Conservation (phyloP, 768 basidiomycete genomes). For the Hebeloma cylindrosporum region DNA sequence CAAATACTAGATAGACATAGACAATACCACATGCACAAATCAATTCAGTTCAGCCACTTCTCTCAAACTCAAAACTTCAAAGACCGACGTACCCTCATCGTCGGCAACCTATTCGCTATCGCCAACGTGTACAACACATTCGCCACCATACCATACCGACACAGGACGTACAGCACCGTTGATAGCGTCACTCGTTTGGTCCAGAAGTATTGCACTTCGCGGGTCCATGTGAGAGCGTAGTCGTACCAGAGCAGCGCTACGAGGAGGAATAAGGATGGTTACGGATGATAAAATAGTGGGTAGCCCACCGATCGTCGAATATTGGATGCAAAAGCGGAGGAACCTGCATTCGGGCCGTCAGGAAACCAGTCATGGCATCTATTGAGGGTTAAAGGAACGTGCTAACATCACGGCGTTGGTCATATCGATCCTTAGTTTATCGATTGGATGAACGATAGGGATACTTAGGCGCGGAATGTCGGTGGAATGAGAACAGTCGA, state of each 20-base stretch:
- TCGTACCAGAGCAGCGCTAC: constrained; percentile 14
- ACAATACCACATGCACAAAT: too few species aligned
- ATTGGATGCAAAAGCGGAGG: constrained; percentile 10
- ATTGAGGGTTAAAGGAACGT: too few species aligned
- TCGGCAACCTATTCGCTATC: constrained; percentile 6
- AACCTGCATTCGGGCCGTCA: too few species aligned
- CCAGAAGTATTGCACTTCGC: constrained; percentile 12
- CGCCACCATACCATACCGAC: constrained; percentile 11
- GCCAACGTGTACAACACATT: constrained; percentile 12
- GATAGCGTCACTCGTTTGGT: neutral
- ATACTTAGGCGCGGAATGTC: too few species aligned
- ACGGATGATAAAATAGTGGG: neutral
- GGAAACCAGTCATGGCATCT: too few species aligned
- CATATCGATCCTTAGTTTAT: too few species aligned
- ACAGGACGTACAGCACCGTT: constrained; percentile 7
- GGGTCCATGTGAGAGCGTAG: constrained; percentile 8
- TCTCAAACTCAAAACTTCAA: too few species aligned
- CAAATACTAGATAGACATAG: too few species aligned
- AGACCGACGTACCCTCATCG: constrained; percentile 2
- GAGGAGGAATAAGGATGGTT: neutral
- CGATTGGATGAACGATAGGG: too few species aligned
- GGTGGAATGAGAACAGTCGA: too few species aligned
- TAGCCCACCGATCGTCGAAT: constrained; percentile 1
- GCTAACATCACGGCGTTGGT: too few species aligned
- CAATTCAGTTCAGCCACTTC: too few species aligned